Evolutionary conservation across 805 yeast genomes (phyloP).

Genomic region (Wickerhamomyces mucosus): DNA sequence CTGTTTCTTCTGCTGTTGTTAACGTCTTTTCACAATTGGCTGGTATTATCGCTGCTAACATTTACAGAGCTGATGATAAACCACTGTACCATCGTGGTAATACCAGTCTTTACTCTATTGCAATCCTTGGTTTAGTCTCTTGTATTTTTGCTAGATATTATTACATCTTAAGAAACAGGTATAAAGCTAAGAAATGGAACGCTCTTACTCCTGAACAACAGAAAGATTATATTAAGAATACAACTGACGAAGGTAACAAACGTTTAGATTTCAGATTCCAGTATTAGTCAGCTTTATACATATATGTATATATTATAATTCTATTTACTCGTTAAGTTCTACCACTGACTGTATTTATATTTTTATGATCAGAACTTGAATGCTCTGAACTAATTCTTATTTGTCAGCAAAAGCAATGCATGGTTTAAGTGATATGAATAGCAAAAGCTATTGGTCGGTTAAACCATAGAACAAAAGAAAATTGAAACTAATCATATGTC

Average conservation of each 20-base stretch:
- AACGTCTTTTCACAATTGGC: conserved; percentile 59
- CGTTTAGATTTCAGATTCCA: conserved; percentile 47
- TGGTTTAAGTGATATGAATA: no score
- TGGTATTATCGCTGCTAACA: conserved; percentile 41
- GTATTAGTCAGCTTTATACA: no score
- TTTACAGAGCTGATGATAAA: conserved; percentile 46
- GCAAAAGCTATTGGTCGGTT: no score
- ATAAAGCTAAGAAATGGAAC: conserved; percentile 41
- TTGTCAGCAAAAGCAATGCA: no score
- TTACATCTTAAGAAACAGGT: conserved; percentile 30
- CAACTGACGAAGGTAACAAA: conserved; percentile 47
- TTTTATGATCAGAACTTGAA: no score
- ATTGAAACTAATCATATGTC: no score
- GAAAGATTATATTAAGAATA: conserved; percentile 32
- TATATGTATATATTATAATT: no score
- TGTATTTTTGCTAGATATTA: conserved; percentile 21
- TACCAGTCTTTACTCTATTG: conserved; percentile 26
- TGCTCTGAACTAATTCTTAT: no score
- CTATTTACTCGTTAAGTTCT: no score
- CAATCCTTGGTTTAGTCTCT: conserved; percentile 23
- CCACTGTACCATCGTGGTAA: conserved; percentile 59
- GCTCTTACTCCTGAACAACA: conserved; percentile 39
- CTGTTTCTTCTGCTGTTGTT: conserved; percentile 56
- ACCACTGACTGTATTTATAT: no score
- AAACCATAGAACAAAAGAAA: no score